These are phyloP conservation scores for Penicillium griseofulvum DNA, from an alignment of 2,329 filamentous ascomycete genomes.

Conservation along the genomic window DNA sequence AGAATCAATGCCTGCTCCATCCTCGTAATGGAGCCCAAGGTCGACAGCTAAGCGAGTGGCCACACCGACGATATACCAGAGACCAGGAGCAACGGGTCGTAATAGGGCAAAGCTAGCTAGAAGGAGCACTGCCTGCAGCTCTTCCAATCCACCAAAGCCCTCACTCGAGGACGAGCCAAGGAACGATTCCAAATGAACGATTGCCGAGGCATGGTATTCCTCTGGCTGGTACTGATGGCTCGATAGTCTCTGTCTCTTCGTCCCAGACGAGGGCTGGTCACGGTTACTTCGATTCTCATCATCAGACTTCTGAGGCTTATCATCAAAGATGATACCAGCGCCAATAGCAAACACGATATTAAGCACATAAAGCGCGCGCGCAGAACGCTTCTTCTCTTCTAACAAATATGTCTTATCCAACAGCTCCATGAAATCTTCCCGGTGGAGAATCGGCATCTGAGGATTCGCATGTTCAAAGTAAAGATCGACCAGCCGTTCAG, in stretches of 20 bases:
- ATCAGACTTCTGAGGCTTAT: slow-evolving; percentile 33
- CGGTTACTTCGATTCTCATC: slow-evolving; percentile 22
- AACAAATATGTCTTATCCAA: slow-evolving; percentile 77
- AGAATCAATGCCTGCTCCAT: slow-evolving; percentile 66
- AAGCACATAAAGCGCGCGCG: slow-evolving; percentile 84
- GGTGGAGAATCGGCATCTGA: slow-evolving; percentile 89
- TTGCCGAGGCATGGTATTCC: slow-evolving; percentile 93
- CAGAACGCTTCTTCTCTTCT: slow-evolving; percentile 64
- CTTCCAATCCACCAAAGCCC: slow-evolving; percentile 80
- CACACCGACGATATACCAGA: slow-evolving; percentile 97
- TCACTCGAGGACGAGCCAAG: slow-evolving; percentile 61
- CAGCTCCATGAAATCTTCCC: slow-evolving; percentile 83
- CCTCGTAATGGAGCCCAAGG: slow-evolving; percentile 88
- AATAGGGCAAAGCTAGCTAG: slow-evolving; percentile 89
- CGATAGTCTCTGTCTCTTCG: slow-evolving; percentile 54
- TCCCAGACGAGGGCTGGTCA: slow-evolving; percentile 29
- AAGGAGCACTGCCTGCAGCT: slow-evolving; percentile 87
- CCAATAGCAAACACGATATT: slow-evolving; percentile 98
- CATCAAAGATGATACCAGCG: slow-evolving; percentile 80
- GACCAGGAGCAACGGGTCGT: slow-evolving; percentile 82
- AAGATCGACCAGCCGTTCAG: slow-evolving; percentile 68
- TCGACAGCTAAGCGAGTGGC: slow-evolving; percentile 88
- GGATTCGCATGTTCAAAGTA: slow-evolving; percentile 98
- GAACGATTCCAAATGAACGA: slow-evolving; percentile 85
- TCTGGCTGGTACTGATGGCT: slow-evolving; percentile 74